Percentiles rank a stretch among this genome's conserved stretches.
Conservation (phyloP, 768 basidiomycete species). For the Collybiopsis confluens region DNA sequence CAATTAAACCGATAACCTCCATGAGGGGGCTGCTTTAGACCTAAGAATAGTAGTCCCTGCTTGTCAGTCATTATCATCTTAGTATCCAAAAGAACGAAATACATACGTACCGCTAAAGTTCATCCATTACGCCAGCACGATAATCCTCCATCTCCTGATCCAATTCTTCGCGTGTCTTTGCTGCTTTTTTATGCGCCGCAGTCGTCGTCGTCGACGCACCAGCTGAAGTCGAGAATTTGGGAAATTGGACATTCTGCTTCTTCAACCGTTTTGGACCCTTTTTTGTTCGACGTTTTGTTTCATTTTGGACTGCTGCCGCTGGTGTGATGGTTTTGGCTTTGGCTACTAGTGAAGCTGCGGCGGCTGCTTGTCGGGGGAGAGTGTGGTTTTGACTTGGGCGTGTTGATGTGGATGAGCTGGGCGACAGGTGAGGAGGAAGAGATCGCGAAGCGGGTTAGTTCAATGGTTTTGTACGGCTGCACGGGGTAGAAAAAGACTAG, state of each 20-base stretch:
- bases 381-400: constrained; percentile 5
- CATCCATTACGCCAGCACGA: constrained; percentile 29
- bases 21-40: too few relatives aligned
- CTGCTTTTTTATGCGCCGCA: too few relatives aligned
- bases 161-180: constrained; percentile 50
- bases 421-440: background rate
- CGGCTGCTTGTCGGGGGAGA: constrained; percentile 16
- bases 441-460: background rate
- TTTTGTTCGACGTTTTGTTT: constrained; percentile 43
- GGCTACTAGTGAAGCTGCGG: constrained; percentile 19
- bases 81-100: too few relatives aligned
- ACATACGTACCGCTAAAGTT: background rate
- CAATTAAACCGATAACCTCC: too few relatives aligned
- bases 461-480: background rate
- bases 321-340: background rate
- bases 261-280: constrained; percentile 75
- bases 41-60: too few relatives aligned
- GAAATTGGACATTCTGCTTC: constrained; percentile 31
- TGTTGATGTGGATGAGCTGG: background rate
- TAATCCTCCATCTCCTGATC: constrained; percentile 84
- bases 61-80: too few relatives aligned
- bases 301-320: constrained; percentile 29
- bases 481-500: background rate
- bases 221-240: background rate
- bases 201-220: background rate